phyloP scores from a whole-genome alignment of 768 basidiomycete genomes.

The Mycena rebaudengoi region DNA sequence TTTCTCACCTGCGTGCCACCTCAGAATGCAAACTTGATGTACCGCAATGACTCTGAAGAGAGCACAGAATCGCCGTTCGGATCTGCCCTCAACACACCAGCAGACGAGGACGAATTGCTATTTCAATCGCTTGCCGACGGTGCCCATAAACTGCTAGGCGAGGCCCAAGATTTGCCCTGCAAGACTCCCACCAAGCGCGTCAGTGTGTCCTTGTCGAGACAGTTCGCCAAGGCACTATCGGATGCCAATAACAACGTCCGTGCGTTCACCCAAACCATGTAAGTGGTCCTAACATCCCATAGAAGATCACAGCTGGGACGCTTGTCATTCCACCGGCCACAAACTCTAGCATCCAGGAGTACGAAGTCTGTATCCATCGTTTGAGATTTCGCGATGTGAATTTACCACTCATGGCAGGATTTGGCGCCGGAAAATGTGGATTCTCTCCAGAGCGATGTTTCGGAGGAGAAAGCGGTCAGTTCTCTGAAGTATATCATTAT shows the following conservation, averaged over 20 bases:
- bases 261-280: neutral
- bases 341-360: no score
- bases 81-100: slow-evolving; percentile 21
- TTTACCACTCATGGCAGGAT: no score
- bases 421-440: no score
- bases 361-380: no score
- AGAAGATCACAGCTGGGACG: neutral
- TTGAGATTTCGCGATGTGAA: no score
- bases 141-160: slow-evolving; percentile 3
- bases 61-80: slow-evolving; percentile 18
- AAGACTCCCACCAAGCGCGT: neutral
- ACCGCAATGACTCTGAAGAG: slow-evolving; percentile 21
- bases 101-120: slow-evolving; percentile 11
- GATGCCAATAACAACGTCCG: slow-evolving; percentile 15
- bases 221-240: slow-evolving; percentile 20
- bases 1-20: neutral
- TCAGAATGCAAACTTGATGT: slow-evolving; percentile 9
- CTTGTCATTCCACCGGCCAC: neutral
- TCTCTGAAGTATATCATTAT: no score
- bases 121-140: slow-evolving; percentile 14
- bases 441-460: no score
- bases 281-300: neutral
- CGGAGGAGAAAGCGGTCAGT: no score
- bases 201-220: slow-evolving; percentile 19
- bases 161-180: neutral